These are phyloP conservation scores for Verticillium nonalfalfae DNA, from an alignment of 2,329 filamentous ascomycete species.

Conservation along the genomic window DNA sequence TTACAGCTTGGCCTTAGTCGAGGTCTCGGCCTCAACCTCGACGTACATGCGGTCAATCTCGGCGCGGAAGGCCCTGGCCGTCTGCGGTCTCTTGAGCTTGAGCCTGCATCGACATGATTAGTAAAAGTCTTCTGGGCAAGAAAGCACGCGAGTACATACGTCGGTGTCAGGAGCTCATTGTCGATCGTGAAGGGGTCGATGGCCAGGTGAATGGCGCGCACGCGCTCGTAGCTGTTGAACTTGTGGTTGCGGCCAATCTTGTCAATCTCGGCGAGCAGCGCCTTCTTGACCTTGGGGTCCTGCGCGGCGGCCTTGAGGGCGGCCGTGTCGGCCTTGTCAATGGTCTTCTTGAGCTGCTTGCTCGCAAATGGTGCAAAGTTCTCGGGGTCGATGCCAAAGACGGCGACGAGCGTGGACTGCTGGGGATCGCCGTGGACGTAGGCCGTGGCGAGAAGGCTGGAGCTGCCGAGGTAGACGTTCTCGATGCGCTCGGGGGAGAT, in stretches of 20 bases:
- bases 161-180: conserved; percentile 83
- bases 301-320: conserved; percentile 61
- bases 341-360: conserved; percentile 63
- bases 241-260: conserved; percentile 74
- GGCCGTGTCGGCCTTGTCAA: conserved; percentile 57
- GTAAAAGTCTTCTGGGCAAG: background rate
- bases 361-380: conserved; percentile 75
- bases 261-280: conserved; percentile 73
- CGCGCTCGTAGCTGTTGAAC: conserved; percentile 86
- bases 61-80: conserved; percentile 42
- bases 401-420: conserved; percentile 73
- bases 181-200: conserved; percentile 90
- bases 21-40: conserved; percentile 37
- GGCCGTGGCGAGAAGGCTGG: conserved; percentile 68
- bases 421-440: conserved; percentile 88
- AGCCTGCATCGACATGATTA: conserved; percentile 29
- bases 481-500: conserved; percentile 96
- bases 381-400: conserved; percentile 84
- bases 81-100: conserved; percentile 54
- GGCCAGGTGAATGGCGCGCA: conserved; percentile 67
- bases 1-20: conserved; percentile 39
- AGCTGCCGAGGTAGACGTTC: conserved; percentile 83
- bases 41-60: conserved; percentile 52
- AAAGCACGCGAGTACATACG: conserved; percentile 50
- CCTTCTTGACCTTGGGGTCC: conserved; percentile 65